These are phyloP conservation scores for Backusella luteola DNA, from an alignment of 192 early-diverging fungal genomes.

Conservation along the genomic window DNA sequence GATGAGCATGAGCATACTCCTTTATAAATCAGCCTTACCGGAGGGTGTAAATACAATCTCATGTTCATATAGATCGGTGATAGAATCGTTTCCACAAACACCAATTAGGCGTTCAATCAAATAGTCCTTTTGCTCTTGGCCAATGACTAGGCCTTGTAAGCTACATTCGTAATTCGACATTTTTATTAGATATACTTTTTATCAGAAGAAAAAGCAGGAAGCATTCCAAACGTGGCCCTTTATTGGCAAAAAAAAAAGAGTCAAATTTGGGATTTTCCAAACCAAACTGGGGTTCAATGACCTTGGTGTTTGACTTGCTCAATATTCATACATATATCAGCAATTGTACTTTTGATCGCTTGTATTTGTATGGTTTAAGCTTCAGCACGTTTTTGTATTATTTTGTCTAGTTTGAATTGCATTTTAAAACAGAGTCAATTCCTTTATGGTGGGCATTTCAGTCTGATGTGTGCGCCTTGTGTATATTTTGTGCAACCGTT, in stretches of 20 bases:
- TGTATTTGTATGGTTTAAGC: no score
- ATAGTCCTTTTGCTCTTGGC: constrained; percentile 25
- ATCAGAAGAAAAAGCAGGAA: not conserved
- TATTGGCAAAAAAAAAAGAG: not conserved
- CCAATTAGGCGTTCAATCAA: constrained; percentile 66
- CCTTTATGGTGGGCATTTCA: no score
- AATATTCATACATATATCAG: no score
- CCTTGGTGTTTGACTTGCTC: no score
- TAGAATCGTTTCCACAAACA: constrained; percentile 61
- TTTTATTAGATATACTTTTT: not conserved
- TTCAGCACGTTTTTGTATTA: no score
- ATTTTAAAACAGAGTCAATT: no score
- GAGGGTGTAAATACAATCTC: constrained; percentile 68
- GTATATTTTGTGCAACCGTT: no score
- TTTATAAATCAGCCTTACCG: constrained; percentile 32
- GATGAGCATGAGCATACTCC: not conserved
- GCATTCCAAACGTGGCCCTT: not conserved
- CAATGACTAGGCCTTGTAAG: constrained; percentile 31
- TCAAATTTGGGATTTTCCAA: not conserved
- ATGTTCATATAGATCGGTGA: constrained; percentile 59
- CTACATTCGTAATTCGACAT: constrained; percentile 38
- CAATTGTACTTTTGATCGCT: no score
- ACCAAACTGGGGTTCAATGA: no score
- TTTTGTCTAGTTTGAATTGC: no score
- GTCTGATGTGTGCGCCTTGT: no score